A percentile compares a stretch with the other conserved stretches of the same genome.
phyloP scores from a whole-genome alignment of 2,329 filamentous ascomycete species.

The Mollisiaceae sp. region DNA sequence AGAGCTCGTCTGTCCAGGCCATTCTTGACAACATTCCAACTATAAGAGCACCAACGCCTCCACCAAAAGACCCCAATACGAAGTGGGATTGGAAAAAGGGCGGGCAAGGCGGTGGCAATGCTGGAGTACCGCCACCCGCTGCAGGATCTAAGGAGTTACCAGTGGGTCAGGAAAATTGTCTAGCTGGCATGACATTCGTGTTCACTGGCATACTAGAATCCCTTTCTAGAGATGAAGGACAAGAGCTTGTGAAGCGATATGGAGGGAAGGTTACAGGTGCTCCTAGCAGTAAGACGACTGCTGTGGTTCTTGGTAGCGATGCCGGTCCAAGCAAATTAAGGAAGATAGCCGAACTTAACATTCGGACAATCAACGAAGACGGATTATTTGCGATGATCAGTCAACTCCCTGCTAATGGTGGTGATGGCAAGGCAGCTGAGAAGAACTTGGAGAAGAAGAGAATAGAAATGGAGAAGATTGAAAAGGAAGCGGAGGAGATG shows the following conservation, averaged over 20 bases:
- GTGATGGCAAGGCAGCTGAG: constrained; percentile 84
- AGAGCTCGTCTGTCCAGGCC: constrained; percentile 75
- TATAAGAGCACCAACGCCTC: constrained; percentile 82
- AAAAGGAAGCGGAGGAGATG: constrained; percentile 81
- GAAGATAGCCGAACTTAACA: constrained; percentile 78
- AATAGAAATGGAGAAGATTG: constrained; percentile 82
- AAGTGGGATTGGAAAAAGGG: constrained; percentile 83
- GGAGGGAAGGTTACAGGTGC: constrained; percentile 87
- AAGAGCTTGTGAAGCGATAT: constrained; percentile 87
- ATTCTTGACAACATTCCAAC: constrained; percentile 89
- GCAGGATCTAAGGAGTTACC: constrained; percentile 75
- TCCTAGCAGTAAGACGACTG: constrained; percentile 92
- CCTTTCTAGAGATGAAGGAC: constrained; percentile 83
- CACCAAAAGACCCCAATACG: constrained; percentile 67
- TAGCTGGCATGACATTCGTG: constrained; percentile 88
- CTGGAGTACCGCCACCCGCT: constrained; percentile 71
- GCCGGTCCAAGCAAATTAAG: constrained; percentile 91
- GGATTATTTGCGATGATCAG: constrained; percentile 88
- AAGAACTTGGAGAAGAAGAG: constrained; percentile 84
- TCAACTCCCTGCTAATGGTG: constrained; percentile 81
- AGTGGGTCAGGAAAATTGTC: constrained; percentile 83
- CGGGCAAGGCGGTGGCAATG: constrained; percentile 60
- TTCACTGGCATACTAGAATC: constrained; percentile 88
- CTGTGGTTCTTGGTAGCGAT: constrained; percentile 88
- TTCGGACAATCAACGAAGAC: constrained; percentile 94